A percentile compares a stretch with the other conserved stretches of the same genome.
Evolutionary conservation across 768 basidiomycete genomes (phyloP).

Genomic region (Tricholoma bakamatsutake): DNA sequence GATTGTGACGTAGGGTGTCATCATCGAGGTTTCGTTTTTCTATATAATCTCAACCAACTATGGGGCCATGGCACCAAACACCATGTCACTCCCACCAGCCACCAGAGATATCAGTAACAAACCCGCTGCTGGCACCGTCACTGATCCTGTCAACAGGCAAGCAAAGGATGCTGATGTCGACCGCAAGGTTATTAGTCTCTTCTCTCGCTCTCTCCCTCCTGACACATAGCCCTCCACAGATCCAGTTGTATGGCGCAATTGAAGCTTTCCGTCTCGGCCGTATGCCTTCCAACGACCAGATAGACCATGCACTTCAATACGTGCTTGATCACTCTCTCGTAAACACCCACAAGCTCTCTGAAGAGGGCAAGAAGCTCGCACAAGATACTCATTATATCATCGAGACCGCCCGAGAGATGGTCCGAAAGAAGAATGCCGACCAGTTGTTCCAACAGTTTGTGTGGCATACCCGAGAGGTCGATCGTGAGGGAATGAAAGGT

Average conservation of each 20-base stretch:
- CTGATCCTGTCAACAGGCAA: slow-evolving; percentile 55
- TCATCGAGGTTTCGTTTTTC: not conserved
- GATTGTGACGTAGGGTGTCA: too few relatives aligned
- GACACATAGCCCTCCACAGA: slow-evolving; percentile 27
- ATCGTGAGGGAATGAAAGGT: slow-evolving; percentile 12
- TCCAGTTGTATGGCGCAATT: slow-evolving; percentile 76
- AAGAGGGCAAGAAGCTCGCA: slow-evolving; percentile 71
- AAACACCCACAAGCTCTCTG: slow-evolving; percentile 59
- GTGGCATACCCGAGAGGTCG: slow-evolving; percentile 66
- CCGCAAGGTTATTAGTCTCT: slow-evolving; percentile 47
- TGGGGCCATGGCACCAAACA: slow-evolving; percentile 1
- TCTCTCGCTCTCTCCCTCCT: not conserved
- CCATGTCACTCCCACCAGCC: slow-evolving; percentile 65
- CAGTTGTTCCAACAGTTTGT: slow-evolving; percentile 91
- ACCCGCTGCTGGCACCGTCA: slow-evolving; percentile 55
- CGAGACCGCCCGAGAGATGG: slow-evolving; percentile 62
- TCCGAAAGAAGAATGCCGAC: slow-evolving; percentile 82
- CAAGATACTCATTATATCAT: slow-evolving; percentile 77
- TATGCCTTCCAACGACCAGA: slow-evolving; percentile 76
- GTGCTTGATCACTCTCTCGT: slow-evolving; percentile 55
- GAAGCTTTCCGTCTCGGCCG: slow-evolving; percentile 76
- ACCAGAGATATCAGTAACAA: slow-evolving; percentile 54
- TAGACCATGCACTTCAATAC: slow-evolving; percentile 67
- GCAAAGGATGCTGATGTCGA: slow-evolving; percentile 70
- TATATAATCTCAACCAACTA: not conserved